Conservation (phyloP, 1,284 basidiomycete species). For the Boletus semigastroideus region DNA sequence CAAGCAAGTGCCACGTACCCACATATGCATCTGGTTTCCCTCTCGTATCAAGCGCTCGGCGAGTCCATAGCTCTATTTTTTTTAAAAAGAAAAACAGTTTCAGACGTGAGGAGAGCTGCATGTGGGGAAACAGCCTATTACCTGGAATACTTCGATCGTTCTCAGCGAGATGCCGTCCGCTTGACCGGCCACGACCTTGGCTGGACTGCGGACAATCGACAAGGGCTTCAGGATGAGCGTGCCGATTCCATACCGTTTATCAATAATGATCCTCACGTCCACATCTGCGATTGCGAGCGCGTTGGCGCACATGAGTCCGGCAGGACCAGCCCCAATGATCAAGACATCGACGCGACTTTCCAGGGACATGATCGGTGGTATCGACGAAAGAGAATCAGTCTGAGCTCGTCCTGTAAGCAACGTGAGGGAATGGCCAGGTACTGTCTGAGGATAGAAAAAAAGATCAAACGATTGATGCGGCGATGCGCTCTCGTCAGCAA, state of each 20-base stretch:
- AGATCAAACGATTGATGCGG: too few relatives aligned
- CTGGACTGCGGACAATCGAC: neutral
- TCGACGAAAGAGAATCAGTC: neutral
- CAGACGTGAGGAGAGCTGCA: neutral
- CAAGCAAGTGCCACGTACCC: constrained; percentile 35
- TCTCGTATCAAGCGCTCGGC: constrained; percentile 55
- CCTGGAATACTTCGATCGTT: neutral
- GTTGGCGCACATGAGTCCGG: neutral
- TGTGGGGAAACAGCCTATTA: neutral
- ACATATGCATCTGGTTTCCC: constrained; percentile 65
- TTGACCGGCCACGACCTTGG: neutral
- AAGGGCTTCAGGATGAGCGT: neutral
- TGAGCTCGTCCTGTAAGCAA: too few relatives aligned
- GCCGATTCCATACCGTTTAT: neutral
- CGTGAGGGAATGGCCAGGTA: too few relatives aligned
- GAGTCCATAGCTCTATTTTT: constrained; percentile 72
- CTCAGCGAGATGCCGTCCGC: neutral
- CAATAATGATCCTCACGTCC: neutral
- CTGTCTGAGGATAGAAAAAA: too few relatives aligned
- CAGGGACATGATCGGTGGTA: constrained; percentile 13
- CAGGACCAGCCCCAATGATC: constrained; percentile 47
- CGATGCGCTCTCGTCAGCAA: too few relatives aligned
- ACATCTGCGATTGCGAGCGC: neutral
- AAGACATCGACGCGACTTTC: constrained; percentile 51
- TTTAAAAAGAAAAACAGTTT: neutral